Percentiles rank a stretch among this genome's conserved stretches.
Conservation (phyloP, 352 stramenopile genomes). For the Peronosclerospora sorghi region DNA sequence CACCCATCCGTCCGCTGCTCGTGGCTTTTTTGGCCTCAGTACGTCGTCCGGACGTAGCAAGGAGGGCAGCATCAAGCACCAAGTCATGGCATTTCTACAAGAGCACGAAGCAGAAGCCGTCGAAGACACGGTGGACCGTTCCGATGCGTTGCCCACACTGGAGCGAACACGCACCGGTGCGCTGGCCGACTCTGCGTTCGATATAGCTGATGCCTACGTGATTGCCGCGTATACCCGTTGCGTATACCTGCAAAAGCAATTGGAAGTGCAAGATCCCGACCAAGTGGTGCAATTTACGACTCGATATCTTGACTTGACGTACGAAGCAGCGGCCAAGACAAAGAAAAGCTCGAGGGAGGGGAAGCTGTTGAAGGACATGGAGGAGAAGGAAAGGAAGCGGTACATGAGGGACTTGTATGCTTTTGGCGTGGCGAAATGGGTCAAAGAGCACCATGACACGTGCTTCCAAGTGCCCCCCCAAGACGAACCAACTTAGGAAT, state of each 20-base stretch:
- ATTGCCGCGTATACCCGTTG: conserved; percentile 60
- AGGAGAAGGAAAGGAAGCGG: conserved; percentile 13
- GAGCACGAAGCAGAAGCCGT: conserved; percentile 25
- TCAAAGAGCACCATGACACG: conserved; percentile 30
- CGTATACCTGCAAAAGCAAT: conserved; percentile 32
- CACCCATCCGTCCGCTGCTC: conserved; percentile 66
- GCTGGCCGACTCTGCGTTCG: conserved; percentile 45
- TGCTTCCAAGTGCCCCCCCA: conserved; percentile 9
- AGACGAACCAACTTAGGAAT: conserved; percentile 11
- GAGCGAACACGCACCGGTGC: conserved; percentile 25
- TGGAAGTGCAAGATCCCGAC: conserved; percentile 15
- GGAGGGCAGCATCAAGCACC: conserved; percentile 47
- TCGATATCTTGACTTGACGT: conserved; percentile 32
- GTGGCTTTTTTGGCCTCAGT: conserved; percentile 42
- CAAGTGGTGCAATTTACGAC: conserved; percentile 28
- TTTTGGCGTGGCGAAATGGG: conserved; percentile 42
- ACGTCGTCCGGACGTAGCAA: conserved; percentile 11
- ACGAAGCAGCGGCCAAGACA: conserved; percentile 12
- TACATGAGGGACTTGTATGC: conserved; percentile 35
- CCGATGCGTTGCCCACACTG: conserved; percentile 12
- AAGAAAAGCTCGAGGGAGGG: conserved; percentile 31
- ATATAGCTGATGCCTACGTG: conserved; percentile 75
- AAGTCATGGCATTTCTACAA: conserved; percentile 57
- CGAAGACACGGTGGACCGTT: conserved; percentile 3
- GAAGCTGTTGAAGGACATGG: conserved; percentile 25